Evolutionary conservation across 1,139 yeast genomes (phyloP).

Genomic region (Barnettozyma hawaiiensis): DNA sequence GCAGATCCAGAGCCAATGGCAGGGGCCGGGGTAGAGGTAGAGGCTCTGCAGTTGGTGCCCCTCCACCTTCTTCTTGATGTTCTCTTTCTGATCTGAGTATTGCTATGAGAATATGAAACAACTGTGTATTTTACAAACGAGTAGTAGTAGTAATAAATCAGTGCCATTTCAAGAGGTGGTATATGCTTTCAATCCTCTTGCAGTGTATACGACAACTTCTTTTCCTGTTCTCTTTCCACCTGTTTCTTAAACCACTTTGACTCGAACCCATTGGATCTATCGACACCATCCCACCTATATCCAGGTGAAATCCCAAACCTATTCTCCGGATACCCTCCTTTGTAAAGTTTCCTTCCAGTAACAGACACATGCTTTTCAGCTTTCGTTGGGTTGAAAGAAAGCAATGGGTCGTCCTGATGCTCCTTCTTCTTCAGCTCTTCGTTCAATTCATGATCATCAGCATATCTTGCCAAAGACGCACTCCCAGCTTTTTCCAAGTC

Average conservation of each 20-base stretch:
- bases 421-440: conserved; percentile 31
- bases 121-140: not conserved
- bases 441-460: conserved; percentile 38
- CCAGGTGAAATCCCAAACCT: conserved; percentile 79
- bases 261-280: conserved; percentile 90
- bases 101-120: not conserved
- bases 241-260: conserved; percentile 52
- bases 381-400: conserved; percentile 35
- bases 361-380: conserved; percentile 15
- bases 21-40: conserved; percentile 21
- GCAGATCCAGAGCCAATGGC: conserved; percentile 28
- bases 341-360: conserved; percentile 40
- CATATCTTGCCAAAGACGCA: conserved; percentile 31
- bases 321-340: conserved; percentile 55
- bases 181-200: conserved; percentile 30
- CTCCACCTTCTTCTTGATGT: not conserved
- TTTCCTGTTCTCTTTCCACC: conserved; percentile 38
- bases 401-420: conserved; percentile 68
- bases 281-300: conserved; percentile 87
- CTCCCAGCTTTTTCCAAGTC: conserved; percentile 30
- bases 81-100: too few species aligned
- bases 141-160: not conserved
- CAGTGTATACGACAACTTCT: conserved; percentile 33
- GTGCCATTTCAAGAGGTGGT: too few species aligned
- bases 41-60: conserved; percentile 9